phyloP scores from a whole-genome alignment of 176 grass and related monocot species.

The Bolboschoenus planiculmis region DNA sequence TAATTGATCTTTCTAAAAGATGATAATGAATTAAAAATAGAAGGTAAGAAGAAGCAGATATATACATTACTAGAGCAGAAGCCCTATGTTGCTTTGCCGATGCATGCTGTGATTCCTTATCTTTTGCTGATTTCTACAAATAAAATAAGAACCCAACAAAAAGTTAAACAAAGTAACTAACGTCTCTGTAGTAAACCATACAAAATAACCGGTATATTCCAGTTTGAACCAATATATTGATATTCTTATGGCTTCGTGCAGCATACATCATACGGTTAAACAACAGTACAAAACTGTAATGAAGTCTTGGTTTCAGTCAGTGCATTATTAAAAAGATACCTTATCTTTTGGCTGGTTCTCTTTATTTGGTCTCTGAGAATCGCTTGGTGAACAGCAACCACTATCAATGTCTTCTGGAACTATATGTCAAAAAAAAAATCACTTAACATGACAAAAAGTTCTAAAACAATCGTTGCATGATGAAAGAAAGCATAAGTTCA shows the following conservation, averaged over 20 bases:
- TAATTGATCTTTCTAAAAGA: neutral
- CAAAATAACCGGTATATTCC: neutral
- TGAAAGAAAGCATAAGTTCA: neutral
- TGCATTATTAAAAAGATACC: neutral
- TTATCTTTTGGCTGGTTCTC: slow-evolving; percentile 9
- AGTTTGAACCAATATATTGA: neutral
- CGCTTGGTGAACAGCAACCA: neutral
- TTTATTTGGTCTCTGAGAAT: slow-evolving; percentile 3
- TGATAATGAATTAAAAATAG: neutral
- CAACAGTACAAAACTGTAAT: neutral
- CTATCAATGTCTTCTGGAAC: neutral
- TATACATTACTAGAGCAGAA: slow-evolving; percentile 3
- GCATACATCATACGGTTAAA: neutral
- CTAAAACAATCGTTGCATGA: neutral
- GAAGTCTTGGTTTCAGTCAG: neutral
- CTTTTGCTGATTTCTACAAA: slow-evolving; percentile 15
- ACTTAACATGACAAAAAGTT: neutral
- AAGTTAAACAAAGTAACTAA: neutral
- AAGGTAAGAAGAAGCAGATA: neutral
- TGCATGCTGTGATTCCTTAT: neutral
- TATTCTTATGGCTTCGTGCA: neutral
- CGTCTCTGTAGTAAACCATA: neutral
- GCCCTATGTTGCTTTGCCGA: neutral
- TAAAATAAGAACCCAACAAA: neutral
- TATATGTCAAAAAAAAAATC: neutral